Evolutionary conservation across 331 rosid species (phyloP).

Genomic region (Quercus tomentella): DNA sequence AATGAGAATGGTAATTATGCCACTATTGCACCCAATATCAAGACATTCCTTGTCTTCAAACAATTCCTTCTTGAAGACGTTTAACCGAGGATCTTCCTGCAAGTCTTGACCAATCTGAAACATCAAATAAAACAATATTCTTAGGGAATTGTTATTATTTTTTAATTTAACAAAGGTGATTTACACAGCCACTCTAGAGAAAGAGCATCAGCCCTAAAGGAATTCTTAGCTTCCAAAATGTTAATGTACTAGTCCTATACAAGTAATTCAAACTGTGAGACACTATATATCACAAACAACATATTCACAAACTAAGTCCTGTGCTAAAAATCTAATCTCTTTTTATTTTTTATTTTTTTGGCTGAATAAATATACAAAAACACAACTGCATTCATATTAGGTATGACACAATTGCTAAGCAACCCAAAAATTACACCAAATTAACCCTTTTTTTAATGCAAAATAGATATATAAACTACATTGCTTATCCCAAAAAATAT

Average conservation of each 20-base stretch:
- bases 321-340: background rate
- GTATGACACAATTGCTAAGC: too few species aligned
- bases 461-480: too few species aligned
- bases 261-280: background rate
- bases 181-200: background rate
- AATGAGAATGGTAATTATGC: conserved; percentile 67
- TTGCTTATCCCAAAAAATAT: too few species aligned
- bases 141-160: too few species aligned
- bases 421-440: too few species aligned
- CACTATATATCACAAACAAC: too few species aligned
- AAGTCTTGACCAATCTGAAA: conserved; percentile 61
- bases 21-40: conserved; percentile 84
- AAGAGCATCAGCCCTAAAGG: background rate
- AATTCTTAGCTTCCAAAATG: background rate
- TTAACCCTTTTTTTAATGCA: too few species aligned
- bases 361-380: background rate
- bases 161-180: background rate
- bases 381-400: background rate
- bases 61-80: conserved; percentile 69
- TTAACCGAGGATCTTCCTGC: conserved; percentile 74
- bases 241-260: background rate
- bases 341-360: too few species aligned
- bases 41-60: conserved; percentile 81
- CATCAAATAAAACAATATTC: background rate
- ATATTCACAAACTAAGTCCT: background rate